Conservation (phyloP, 1,139 yeast species). For the Candida sojae region DNA sequence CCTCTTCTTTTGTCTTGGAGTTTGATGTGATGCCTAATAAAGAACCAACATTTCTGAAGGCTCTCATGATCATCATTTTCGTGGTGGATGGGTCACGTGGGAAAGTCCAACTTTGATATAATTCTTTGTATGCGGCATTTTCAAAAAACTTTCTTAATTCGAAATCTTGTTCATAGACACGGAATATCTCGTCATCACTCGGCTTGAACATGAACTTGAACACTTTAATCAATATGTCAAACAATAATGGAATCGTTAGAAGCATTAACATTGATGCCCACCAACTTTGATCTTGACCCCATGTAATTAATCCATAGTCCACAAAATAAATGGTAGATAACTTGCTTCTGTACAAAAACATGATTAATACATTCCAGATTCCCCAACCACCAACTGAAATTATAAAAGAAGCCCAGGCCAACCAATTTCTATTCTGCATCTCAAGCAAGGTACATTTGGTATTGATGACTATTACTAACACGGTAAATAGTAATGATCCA, state of each 20-base stretch:
- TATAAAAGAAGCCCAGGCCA: constrained; percentile 66
- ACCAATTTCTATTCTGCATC: constrained; percentile 76
- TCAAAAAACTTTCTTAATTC: constrained; percentile 72
- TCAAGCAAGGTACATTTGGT: constrained; percentile 80
- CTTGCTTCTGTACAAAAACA: constrained; percentile 61
- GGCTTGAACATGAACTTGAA: constrained; percentile 60
- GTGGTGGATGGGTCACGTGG: constrained; percentile 42
- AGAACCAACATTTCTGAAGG: constrained; percentile 13
- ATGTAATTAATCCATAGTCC: constrained; percentile 64
- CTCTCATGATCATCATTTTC: constrained; percentile 14
- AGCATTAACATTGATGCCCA: constrained; percentile 76
- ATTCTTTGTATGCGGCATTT: constrained; percentile 66
- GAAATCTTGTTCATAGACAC: constrained; percentile 70
- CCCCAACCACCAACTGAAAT: constrained; percentile 88
- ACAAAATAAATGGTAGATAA: constrained; percentile 73
- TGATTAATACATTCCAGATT: constrained; percentile 80
- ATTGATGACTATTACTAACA: constrained; percentile 70
- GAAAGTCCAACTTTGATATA: constrained; percentile 83
- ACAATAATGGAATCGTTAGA: constrained; percentile 56
- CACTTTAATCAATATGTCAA: constrained; percentile 67
- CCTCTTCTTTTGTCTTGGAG: not conserved
- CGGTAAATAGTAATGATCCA: constrained; percentile 75
- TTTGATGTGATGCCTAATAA: constrained; percentile 7
- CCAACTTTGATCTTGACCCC: constrained; percentile 80
- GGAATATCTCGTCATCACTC: constrained; percentile 77